phyloP scores from a whole-genome alignment of 1,284 basidiomycete species.

The Pseudozyma tsukubaensis region DNA sequence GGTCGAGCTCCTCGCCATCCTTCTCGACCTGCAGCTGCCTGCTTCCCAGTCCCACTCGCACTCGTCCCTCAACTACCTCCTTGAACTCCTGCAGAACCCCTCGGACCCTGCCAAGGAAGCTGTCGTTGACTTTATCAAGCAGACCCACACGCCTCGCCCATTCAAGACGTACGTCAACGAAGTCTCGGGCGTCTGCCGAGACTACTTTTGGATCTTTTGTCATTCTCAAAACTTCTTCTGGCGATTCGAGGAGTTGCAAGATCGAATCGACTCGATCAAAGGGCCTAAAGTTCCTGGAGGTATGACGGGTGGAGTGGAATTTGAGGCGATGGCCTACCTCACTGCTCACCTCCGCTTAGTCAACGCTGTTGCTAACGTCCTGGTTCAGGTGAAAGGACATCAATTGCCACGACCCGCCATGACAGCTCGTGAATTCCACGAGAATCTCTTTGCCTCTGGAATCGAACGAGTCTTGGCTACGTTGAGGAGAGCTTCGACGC shows the following conservation, averaged over 20 bases:
- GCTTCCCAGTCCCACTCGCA: constrained; percentile 26
- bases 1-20: constrained; percentile 78
- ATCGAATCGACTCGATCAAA: constrained; percentile 78
- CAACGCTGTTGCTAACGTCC: constrained; percentile 35
- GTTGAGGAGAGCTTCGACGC: constrained; percentile 44
- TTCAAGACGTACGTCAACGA: constrained; percentile 93
- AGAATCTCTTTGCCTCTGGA: constrained; percentile 48
- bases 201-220: constrained; percentile 98
- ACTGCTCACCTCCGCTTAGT: constrained; percentile 55
- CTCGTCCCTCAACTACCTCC: constrained; percentile 50
- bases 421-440: constrained; percentile 49
- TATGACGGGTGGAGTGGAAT: constrained; percentile 98
- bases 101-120: constrained; percentile 45
- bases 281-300: constrained; percentile 93
- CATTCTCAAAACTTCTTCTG: constrained; percentile 92
- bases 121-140: constrained; percentile 81
- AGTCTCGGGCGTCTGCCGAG: constrained; percentile 86
- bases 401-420: constrained; percentile 29
- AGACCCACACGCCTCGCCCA: constrained; percentile 81
- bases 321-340: constrained; percentile 94
- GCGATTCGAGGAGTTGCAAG: constrained; percentile 81
- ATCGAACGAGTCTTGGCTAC: constrained; percentile 54
- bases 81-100: constrained; percentile 59
- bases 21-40: constrained; percentile 60
- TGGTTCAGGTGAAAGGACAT: constrained; percentile 27